Percentiles rank a stretch among this genome's conserved stretches.
Conservation (phyloP, 176 grass and related monocot genomes). For the Thalia dealbata region DNA sequence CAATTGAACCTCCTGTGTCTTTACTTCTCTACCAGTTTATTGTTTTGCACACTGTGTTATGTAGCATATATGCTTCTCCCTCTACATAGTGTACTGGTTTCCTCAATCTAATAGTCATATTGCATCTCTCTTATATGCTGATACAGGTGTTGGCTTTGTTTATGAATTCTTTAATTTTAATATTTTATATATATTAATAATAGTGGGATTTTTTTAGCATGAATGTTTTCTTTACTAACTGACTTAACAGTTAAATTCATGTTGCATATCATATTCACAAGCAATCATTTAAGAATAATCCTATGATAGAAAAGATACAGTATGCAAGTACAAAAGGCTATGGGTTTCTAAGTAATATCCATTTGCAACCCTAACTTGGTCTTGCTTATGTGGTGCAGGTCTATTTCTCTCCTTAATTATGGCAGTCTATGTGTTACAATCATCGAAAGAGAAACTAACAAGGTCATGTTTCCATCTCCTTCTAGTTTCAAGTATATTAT, state of each 20-base stretch:
- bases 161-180: background rate
- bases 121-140: background rate
- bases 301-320: background rate
- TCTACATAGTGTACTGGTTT: background rate
- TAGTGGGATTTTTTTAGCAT: background rate
- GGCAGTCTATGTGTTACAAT: constrained; percentile 47
- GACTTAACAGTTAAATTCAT: background rate
- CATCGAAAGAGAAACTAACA: constrained; percentile 44
- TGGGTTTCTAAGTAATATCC: background rate
- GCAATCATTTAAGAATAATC: background rate
- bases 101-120: background rate
- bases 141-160: background rate
- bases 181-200: too few relatives aligned
- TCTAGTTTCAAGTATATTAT: background rate
- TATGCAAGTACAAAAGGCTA: too few relatives aligned
- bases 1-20: too few relatives aligned
- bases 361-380: background rate
- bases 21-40: too few relatives aligned
- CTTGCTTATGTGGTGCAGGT: constrained; percentile 38
- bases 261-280: background rate
- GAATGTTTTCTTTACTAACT: background rate
- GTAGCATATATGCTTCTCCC: too few relatives aligned
- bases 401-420: constrained; percentile 65
- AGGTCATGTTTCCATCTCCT: constrained; percentile 23
- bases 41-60: too few relatives aligned